phyloP scores from a whole-genome alignment of 495 filamentous ascomycete genomes.

The Saxophila tyrrhenica region DNA sequence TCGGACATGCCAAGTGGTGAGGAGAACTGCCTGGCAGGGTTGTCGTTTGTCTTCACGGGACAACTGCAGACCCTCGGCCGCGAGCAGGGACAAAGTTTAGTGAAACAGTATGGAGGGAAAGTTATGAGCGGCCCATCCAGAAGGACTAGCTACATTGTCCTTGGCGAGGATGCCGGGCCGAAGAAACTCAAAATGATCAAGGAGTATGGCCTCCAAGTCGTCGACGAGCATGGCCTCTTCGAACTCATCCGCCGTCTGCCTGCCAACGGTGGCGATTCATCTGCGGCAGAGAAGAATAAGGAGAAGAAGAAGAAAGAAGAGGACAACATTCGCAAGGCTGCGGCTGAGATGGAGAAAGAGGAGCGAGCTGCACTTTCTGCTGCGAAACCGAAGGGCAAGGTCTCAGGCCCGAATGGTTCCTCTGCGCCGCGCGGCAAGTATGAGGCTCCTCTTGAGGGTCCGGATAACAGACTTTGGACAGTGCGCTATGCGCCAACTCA shows the following conservation, averaged over 20 bases:
- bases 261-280: constrained; percentile 71
- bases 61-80: constrained; percentile 65
- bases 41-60: constrained; percentile 96
- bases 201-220: constrained; percentile 68
- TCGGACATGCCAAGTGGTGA: constrained; percentile 51
- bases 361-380: constrained; percentile 31
- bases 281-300: constrained; percentile 71
- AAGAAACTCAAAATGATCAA: constrained; percentile 85
- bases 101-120: constrained; percentile 90
- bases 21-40: constrained; percentile 84
- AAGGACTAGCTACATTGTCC: constrained; percentile 88
- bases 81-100: constrained; percentile 74
- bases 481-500: constrained; percentile 85
- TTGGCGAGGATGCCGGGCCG: constrained; percentile 84
- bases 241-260: constrained; percentile 75
- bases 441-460: constrained; percentile 27
- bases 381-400: constrained; percentile 6
- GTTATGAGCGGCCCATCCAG: constrained; percentile 72
- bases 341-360: constrained; percentile 65
- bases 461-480: constrained; percentile 75
- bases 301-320: constrained; percentile 68
- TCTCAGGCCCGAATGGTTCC: not conserved
- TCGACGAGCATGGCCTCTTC: constrained; percentile 86
- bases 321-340: constrained; percentile 63
- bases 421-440: constrained; percentile 3